phyloP scores from a whole-genome alignment of 306 rosid species.

The Hippophae tibetana region DNA sequence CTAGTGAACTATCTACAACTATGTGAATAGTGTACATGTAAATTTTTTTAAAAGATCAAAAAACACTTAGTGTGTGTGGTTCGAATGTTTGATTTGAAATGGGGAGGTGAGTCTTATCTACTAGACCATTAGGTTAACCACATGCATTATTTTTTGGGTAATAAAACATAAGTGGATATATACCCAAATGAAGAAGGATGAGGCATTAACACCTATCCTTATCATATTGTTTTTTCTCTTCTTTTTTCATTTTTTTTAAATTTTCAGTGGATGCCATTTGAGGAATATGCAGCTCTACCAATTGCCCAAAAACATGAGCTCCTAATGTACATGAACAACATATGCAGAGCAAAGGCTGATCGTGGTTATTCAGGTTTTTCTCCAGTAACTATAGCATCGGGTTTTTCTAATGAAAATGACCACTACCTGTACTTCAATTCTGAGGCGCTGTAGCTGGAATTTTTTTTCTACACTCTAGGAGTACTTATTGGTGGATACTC shows the following conservation, averaged over 20 bases:
- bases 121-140: too few species aligned
- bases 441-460: slow-evolving; percentile 25
- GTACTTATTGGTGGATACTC: too few species aligned
- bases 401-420: slow-evolving; percentile 18
- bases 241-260: not conserved
- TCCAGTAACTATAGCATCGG: slow-evolving; percentile 21
- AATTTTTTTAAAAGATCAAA: too few species aligned
- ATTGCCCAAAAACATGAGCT: slow-evolving; percentile 35
- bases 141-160: too few species aligned
- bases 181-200: too few species aligned
- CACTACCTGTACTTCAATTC: slow-evolving; percentile 41
- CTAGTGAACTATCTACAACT: too few species aligned
- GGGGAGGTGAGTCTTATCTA: too few species aligned
- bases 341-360: slow-evolving; percentile 45
- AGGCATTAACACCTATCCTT: too few species aligned
- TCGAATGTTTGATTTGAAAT: too few species aligned
- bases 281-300: slow-evolving; percentile 56
- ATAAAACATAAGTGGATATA: too few species aligned
- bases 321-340: slow-evolving; percentile 26
- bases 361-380: slow-evolving; percentile 53
- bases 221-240: not conserved
- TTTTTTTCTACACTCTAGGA: not conserved
- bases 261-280: slow-evolving; percentile 84
- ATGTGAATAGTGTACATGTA: too few species aligned
- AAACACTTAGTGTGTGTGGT: too few species aligned